Percentiles rank a stretch among this genome's conserved stretches.
Evolutionary conservation across 2,329 filamentous ascomycete genomes (phyloP).

Genomic region (Sporothrix protearum): DNA sequence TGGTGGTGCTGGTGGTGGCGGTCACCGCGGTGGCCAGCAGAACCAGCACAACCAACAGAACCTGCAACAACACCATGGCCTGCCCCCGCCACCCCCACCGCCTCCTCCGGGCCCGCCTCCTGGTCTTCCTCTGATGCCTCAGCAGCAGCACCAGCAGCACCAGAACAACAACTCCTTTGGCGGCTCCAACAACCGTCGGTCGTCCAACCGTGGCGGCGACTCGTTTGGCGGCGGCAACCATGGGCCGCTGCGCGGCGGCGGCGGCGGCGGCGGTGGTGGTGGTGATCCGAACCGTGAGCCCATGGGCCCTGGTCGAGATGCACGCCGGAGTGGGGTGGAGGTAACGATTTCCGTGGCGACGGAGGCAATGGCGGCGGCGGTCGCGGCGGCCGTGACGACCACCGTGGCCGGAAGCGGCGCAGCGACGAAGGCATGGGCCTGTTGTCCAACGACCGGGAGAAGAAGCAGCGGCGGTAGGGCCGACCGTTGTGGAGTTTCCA

Average conservation of each 20-base stretch:
- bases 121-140: neutral
- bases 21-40: slow-evolving; percentile 33
- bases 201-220: neutral
- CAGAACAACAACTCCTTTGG: neutral
- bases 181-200: neutral
- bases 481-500: neutral
- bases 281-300: slow-evolving; percentile 32
- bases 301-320: slow-evolving; percentile 33
- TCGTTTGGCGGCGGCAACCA: slow-evolving; percentile 17
- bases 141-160: slow-evolving; percentile 10
- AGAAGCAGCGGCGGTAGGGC: slow-evolving; percentile 50
- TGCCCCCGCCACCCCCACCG: slow-evolving; percentile 18
- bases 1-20: slow-evolving; percentile 24
- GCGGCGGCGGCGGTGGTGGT: slow-evolving; percentile 29
- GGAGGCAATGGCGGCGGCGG: slow-evolving; percentile 32
- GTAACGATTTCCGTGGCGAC: slow-evolving; percentile 21
- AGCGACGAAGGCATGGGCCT: slow-evolving; percentile 52
- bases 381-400: slow-evolving; percentile 35
- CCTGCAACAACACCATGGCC: neutral
- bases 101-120: slow-evolving; percentile 18
- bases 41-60: slow-evolving; percentile 31
- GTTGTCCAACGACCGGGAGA: slow-evolving; percentile 49
- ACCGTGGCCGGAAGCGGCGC: slow-evolving; percentile 42
- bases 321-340: slow-evolving; percentile 31
- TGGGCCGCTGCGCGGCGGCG: slow-evolving; percentile 32